A percentile compares a stretch with the other conserved stretches of the same genome.
phyloP scores from a whole-genome alignment of 768 basidiomycete genomes.

The Naganishia vaughanmartiniae region DNA sequence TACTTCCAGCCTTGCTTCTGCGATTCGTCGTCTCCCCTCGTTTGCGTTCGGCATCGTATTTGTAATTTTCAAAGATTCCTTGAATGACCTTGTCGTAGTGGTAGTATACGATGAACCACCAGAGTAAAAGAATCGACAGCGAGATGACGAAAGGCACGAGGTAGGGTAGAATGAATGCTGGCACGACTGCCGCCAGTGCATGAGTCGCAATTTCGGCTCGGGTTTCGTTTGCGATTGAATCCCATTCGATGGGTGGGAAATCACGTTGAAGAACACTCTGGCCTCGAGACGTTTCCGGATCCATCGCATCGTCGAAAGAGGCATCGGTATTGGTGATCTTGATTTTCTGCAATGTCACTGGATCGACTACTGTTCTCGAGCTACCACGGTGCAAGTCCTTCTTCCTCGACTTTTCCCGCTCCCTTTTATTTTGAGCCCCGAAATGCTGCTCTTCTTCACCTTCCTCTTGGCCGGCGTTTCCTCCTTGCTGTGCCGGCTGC shows the following conservation, averaged over 20 bases:
- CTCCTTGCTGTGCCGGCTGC: neutral
- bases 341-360: slow-evolving; percentile 17
- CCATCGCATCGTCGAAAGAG: slow-evolving; percentile 22
- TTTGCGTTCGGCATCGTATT: slow-evolving; percentile 27
- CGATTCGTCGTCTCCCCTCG: slow-evolving; percentile 16
- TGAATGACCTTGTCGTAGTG: slow-evolving; percentile 19
- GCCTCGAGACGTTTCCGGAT: slow-evolving; percentile 21
- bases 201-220: slow-evolving; percentile 10
- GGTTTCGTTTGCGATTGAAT: slow-evolving; percentile 6
- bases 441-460: slow-evolving; percentile 16
- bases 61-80: slow-evolving; percentile 19
- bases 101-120: slow-evolving; percentile 23
- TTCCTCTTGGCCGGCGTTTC: neutral
- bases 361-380: slow-evolving; percentile 21
- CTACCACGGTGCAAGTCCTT: slow-evolving; percentile 26
- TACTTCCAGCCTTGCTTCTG: neutral
- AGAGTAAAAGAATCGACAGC: neutral
- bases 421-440: slow-evolving; percentile 5
- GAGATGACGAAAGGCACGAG: slow-evolving; percentile 11
- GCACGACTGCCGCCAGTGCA: slow-evolving; percentile 13
- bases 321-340: slow-evolving; percentile 29
- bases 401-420: slow-evolving; percentile 10
- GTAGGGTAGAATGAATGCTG: slow-evolving; percentile 22
- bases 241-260: slow-evolving; percentile 31
- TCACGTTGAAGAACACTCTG: slow-evolving; percentile 1